phyloP scores from a whole-genome alignment of 257 asterid genomes.

The Knoxia roxburghii region DNA sequence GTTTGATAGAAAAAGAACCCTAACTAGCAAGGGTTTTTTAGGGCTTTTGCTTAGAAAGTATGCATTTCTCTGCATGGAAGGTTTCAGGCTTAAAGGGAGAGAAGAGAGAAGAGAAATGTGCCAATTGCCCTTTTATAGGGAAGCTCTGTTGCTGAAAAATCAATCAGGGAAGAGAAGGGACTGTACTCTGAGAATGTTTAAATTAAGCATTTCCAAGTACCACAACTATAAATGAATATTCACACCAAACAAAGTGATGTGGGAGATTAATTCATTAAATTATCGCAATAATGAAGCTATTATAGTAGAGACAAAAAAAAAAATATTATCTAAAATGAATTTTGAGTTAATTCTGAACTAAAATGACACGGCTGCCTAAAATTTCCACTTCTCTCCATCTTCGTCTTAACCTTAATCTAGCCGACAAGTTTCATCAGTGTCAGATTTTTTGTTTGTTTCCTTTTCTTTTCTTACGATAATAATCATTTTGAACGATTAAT shows the following conservation, averaged over 20 bases:
- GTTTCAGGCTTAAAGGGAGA: not conserved
- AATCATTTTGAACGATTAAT: not conserved
- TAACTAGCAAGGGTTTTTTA: not conserved
- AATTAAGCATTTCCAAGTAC: not conserved
- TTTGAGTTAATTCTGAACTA: constrained; percentile 9
- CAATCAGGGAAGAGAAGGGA: not conserved
- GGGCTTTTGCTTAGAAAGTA: not conserved
- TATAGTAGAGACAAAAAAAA: constrained; percentile 8
- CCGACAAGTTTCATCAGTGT: not conserved
- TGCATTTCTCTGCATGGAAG: not conserved
- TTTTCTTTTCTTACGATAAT: not conserved
- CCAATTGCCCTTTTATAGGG: not conserved
- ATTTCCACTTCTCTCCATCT: constrained; percentile 8
- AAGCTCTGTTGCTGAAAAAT: not conserved
- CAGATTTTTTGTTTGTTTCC: not conserved
- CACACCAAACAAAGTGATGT: not conserved
- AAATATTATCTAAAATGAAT: not conserved
- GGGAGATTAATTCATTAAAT: constrained; percentile 1
- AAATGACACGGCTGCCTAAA: constrained; percentile 18
- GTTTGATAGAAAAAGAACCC: not conserved
- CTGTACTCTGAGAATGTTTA: not conserved
- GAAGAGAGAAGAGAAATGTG: not conserved
- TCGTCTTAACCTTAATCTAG: not conserved
- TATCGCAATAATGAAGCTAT: constrained; percentile 4
- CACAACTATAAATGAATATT: not conserved